A percentile compares a stretch with the other conserved stretches of the same genome.
Evolutionary conservation across 2,329 filamentous ascomycete genomes (phyloP).

Genomic region (Lachnellula subtilissima): DNA sequence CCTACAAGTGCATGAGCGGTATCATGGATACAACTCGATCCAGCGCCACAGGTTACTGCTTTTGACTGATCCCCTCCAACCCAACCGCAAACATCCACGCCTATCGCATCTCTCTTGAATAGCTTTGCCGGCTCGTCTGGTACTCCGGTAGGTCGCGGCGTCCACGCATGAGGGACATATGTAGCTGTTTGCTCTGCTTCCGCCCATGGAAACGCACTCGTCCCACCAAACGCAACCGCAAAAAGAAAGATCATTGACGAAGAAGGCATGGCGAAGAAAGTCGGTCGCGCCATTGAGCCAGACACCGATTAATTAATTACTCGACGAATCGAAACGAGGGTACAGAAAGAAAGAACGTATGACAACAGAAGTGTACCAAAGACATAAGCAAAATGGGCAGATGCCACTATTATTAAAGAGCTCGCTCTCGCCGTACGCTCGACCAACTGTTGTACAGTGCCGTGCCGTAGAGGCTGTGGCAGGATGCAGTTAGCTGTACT

Average conservation of each 20-base stretch:
- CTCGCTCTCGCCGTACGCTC: background rate
- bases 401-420: background rate
- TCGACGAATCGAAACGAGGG: background rate
- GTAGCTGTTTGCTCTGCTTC: slow-evolving; percentile 20
- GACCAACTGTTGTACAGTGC: background rate
- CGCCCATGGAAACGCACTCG: slow-evolving; percentile 24
- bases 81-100: slow-evolving; percentile 29
- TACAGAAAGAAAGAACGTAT: background rate
- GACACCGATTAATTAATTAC: too few species aligned
- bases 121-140: slow-evolving; percentile 18
- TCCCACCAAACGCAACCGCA: slow-evolving; percentile 15
- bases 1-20: slow-evolving; percentile 24
- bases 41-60: slow-evolving; percentile 22
- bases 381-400: background rate
- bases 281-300: slow-evolving; percentile 14
- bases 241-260: slow-evolving; percentile 22
- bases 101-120: slow-evolving; percentile 23
- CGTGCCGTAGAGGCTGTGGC: too few species aligned
- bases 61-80: slow-evolving; percentile 20
- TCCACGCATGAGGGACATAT: slow-evolving; percentile 25
- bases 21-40: slow-evolving; percentile 29
- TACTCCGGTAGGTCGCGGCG: slow-evolving; percentile 24
- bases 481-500: too few species aligned
- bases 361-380: background rate
- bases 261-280: slow-evolving; percentile 27